A percentile compares a stretch with the other conserved stretches of the same genome.
phyloP scores from a whole-genome alignment of 169 alveolate species.

The Prorocentrum cordatum region DNA sequence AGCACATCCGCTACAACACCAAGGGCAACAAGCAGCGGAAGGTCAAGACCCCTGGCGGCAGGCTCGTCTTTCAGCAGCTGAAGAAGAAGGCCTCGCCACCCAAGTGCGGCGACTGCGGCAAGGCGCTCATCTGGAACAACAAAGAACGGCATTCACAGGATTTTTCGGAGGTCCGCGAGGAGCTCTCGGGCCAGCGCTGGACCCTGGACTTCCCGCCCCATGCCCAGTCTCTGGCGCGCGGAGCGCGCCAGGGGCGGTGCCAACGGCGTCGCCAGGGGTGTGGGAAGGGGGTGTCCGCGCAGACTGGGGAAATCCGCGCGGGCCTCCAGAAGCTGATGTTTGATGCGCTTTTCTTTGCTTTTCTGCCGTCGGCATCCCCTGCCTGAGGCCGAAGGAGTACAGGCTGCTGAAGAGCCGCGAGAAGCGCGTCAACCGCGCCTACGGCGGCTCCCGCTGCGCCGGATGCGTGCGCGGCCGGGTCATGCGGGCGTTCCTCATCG shows the following conservation, averaged over 20 bases:
- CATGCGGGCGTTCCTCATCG: slow-evolving; percentile 46
- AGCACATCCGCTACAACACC: slow-evolving; percentile 67
- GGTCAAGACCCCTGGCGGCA: slow-evolving; percentile 58
- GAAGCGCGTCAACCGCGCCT: slow-evolving; percentile 60
- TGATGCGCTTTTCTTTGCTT: no score
- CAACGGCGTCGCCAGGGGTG: no score
- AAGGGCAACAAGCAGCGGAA: slow-evolving; percentile 61
- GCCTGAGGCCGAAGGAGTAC: slow-evolving; percentile 41
- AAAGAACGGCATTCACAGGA: no score
- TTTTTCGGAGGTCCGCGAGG: no score
- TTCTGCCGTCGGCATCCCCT: slow-evolving; percentile 46
- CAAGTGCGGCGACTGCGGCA: slow-evolving; percentile 34
- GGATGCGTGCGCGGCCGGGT: slow-evolving; percentile 24
- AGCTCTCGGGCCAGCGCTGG: no score
- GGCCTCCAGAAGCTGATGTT: no score
- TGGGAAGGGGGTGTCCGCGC: no score
- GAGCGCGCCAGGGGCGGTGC: no score
- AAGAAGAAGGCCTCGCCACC: slow-evolving; percentile 50
- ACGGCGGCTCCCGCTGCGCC: slow-evolving; percentile 54
- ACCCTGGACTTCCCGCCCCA: no score
- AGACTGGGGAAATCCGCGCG: no score
- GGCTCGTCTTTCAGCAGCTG: slow-evolving; percentile 9
- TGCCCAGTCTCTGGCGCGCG: no score
- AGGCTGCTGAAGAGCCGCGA: slow-evolving; percentile 29
- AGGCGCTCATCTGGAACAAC: no score